These are phyloP conservation scores for Fragilaria crotonensis DNA, from an alignment of 108 stramenopile genomes.

Conservation along the genomic window DNA sequence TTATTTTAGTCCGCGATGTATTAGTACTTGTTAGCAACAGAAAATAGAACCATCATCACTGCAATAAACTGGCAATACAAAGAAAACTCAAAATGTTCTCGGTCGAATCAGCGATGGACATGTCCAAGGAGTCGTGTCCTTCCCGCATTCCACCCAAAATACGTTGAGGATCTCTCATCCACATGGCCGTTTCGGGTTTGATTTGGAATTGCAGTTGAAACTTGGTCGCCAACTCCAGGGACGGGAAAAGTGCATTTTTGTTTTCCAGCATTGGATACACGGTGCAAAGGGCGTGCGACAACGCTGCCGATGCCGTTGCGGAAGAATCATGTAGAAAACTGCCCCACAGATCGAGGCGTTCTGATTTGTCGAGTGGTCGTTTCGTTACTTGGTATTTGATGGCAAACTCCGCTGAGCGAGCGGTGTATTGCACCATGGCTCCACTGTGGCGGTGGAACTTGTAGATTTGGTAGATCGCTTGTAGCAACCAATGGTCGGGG, in stretches of 20 bases:
- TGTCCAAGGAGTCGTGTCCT: background rate
- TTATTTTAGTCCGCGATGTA: no score
- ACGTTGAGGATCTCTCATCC: background rate
- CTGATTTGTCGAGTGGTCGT: background rate
- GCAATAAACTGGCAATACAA: background rate
- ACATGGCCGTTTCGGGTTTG: background rate
- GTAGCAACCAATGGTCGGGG: background rate
- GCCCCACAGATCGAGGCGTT: background rate
- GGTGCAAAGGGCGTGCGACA: background rate
- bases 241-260: background rate
- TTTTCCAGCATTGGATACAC: background rate
- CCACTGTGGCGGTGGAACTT: background rate
- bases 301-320: background rate
- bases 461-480: background rate
- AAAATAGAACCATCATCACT: background rate
- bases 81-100: background rate
- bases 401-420: background rate
- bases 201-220: background rate
- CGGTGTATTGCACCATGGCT: background rate
- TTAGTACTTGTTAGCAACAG: no score
- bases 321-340: background rate
- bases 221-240: background rate
- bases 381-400: background rate
- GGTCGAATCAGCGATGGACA: background rate
- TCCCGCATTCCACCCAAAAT: background rate